A percentile compares a stretch with the other conserved stretches of the same genome.
Conservation (phyloP, 352 stramenopile genomes). For the Phytophthora sojae region DNA sequence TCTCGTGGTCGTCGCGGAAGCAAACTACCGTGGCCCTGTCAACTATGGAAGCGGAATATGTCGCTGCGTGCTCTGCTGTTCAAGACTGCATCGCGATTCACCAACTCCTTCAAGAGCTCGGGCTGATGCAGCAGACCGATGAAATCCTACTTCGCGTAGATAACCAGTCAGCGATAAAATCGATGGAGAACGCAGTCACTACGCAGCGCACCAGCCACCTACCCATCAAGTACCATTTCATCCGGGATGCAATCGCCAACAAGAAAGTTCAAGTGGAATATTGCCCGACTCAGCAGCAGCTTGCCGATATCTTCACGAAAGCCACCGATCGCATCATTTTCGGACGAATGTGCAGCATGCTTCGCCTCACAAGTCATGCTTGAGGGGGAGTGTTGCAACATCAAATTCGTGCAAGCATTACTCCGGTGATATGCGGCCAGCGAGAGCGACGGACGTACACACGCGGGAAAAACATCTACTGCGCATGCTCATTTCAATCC, state of each 20-base stretch:
- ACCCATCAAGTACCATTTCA: conserved; percentile 22
- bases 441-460: too few relatives aligned
- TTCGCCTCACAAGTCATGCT: too few relatives aligned
- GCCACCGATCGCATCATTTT: too few relatives aligned
- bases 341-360: too few relatives aligned
- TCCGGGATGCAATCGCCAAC: conserved; percentile 15
- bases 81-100: conserved; percentile 19
- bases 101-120: conserved; percentile 15
- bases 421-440: too few relatives aligned
- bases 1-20: conserved; percentile 16
- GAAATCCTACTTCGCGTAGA: conserved; percentile 5
- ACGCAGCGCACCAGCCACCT: conserved; percentile 9
- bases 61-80: conserved; percentile 16
- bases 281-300: conserved; percentile 20
- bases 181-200: conserved; percentile 14
- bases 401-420: too few relatives aligned
- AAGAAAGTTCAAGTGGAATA: conserved; percentile 16
- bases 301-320: conserved; percentile 10
- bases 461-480: too few relatives aligned
- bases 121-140: background rate
- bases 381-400: too few relatives aligned
- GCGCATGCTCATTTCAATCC: too few relatives aligned
- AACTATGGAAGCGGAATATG: conserved; percentile 21
- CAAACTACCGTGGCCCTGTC: conserved; percentile 16
- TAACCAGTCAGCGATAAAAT: conserved; percentile 23